Evolutionary conservation across 768 basidiomycete species (phyloP).

Genomic region (Tephrocybe sp.): DNA sequence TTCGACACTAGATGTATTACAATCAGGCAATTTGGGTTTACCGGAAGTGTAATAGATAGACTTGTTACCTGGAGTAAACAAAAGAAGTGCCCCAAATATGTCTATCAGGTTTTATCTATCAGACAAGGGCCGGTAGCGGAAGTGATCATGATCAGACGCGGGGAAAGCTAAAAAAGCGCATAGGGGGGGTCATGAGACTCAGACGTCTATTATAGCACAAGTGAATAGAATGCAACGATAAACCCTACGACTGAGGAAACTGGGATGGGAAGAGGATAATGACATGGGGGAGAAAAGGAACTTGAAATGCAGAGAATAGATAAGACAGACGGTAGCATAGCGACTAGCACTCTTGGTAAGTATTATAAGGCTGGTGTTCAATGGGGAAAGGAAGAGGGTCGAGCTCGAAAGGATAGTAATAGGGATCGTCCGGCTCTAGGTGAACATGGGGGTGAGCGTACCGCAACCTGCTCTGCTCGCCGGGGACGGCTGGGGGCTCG

Average conservation of each 20-base stretch:
- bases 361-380: conserved; percentile 49
- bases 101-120: not conserved
- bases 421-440: conserved; percentile 56
- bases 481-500: conserved; percentile 48
- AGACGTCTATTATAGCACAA: conserved; percentile 7
- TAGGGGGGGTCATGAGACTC: no score
- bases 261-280: not conserved
- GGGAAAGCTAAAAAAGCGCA: conserved; percentile 1
- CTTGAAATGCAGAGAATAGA: conserved; percentile 21
- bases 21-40: conserved; percentile 7
- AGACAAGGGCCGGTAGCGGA: conserved; percentile 2
- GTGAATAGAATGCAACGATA: conserved; percentile 12
- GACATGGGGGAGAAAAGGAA: conserved; percentile 18
- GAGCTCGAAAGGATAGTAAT: conserved; percentile 63
- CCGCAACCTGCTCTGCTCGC: conserved; percentile 47
- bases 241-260: conserved; percentile 8
- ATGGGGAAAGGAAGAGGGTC: conserved; percentile 71
- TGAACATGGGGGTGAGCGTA: conserved; percentile 56
- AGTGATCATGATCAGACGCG: conserved; percentile 9
- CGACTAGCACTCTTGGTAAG: conserved; percentile 64
- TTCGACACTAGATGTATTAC: not conserved
- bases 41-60: conserved; percentile 8
- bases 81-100: not conserved
- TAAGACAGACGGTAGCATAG: conserved; percentile 25
- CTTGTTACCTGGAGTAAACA: not conserved